Evolutionary conservation across 305 asterid genomes (phyloP), one percentile per base, ranked within the genome.

Genomic region (Rubia tinctorum): DNA sequence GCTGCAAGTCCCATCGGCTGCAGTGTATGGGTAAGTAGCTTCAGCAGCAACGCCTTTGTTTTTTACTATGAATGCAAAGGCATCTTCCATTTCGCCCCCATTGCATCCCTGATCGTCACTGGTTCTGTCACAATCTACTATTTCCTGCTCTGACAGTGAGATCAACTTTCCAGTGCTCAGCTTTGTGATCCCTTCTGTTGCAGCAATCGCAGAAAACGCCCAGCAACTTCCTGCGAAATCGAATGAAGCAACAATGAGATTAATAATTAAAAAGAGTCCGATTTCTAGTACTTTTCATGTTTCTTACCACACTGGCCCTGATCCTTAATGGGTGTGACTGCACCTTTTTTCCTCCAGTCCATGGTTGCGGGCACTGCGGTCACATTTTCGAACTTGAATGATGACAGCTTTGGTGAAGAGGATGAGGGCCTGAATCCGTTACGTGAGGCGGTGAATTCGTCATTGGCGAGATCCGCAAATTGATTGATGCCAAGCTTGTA

Each of bases 161-260:
- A 80, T 65, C 22, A 88, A 76, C 6, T 84, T 83, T 51, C 73
- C 75, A 0, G 88, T 84, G 58, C 86, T 74, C 10, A 88, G 71
- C 63, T 86, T 80, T 51, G 82, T 77, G 53, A 86, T 83, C 55
- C 93, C 88, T 79, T 88, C 91, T 9, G 87, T 84, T 18, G 91
- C 90, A 45, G 86, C 91, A 13, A 88, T 73, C 4, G 94, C 90
- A 39, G 90, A 82, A 78, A 86, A 86, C 56, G 91, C 88, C 91
- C 91, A 88, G 61, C 93, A 88, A 56, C 88, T 77, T 69, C 92
- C 88, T 87, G 75, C 49, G 39, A 74, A 15, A 15, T 30, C 13
- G 2, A 22, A 22, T 17, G 6, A 73, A 2, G 59, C n/a, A n/a
- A n/a, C n/a, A n/a, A n/a, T n/a, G n/a, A n/a, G n/a, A n/a, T n/a